phyloP scores from a whole-genome alignment of 495 filamentous ascomycete species.

The Hypoxylon trugodes region DNA sequence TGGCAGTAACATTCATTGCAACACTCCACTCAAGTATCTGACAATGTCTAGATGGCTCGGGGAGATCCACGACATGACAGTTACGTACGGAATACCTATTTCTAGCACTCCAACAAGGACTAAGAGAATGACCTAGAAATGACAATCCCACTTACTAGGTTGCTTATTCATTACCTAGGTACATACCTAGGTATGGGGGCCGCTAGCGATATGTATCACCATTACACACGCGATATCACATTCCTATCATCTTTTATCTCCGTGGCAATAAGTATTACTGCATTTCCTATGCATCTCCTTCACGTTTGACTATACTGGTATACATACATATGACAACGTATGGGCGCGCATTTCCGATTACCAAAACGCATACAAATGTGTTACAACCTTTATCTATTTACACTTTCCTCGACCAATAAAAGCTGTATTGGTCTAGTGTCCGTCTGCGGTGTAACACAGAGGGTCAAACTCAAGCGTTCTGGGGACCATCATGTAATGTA shows the following conservation, averaged over 20 bases:
- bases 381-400: neutral
- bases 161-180: slow-evolving; percentile 1
- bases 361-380: neutral
- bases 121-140: slow-evolving; percentile 16
- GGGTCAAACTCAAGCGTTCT: neutral
- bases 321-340: neutral
- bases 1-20: slow-evolving; percentile 26
- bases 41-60: neutral
- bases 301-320: slow-evolving; percentile 1
- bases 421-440: slow-evolving; percentile 9
- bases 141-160: slow-evolving; percentile 16
- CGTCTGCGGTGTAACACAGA: slow-evolving; percentile 19
- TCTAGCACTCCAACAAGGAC: neutral
- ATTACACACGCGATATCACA: slow-evolving; percentile 15
- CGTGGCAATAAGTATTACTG: no score
- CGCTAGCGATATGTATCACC: slow-evolving; percentile 14
- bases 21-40: slow-evolving; percentile 12
- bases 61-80: no score
- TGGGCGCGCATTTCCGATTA: neutral
- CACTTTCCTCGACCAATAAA: neutral
- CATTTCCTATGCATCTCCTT: neutral
- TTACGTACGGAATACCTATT: slow-evolving; percentile 2
- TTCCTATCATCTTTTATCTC: no score
- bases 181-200: neutral
- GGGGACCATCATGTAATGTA: neutral